These are phyloP conservation scores for Candida berthetii DNA, from an alignment of 805 yeast genomes.

Conservation along the genomic window DNA sequence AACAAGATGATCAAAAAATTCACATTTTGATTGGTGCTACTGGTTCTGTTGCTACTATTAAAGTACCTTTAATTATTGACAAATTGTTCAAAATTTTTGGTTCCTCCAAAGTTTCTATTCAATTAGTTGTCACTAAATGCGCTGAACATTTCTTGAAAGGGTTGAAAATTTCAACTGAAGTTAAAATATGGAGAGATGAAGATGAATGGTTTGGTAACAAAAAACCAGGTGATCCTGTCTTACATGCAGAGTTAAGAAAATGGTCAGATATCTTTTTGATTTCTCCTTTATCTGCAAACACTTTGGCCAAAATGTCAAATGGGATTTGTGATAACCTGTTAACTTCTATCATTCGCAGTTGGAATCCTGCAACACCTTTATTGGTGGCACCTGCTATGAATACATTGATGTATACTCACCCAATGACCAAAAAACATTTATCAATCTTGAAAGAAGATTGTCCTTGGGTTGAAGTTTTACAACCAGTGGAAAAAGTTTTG, in stretches of 20 bases:
- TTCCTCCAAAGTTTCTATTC: slow-evolving; percentile 68
- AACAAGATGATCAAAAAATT: slow-evolving; percentile 75
- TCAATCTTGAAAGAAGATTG: slow-evolving; percentile 58
- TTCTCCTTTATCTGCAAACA: slow-evolving; percentile 76
- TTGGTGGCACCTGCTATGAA: slow-evolving; percentile 83
- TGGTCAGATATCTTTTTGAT: slow-evolving; percentile 81
- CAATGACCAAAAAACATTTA: slow-evolving; percentile 70
- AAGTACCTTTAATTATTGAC: slow-evolving; percentile 84
- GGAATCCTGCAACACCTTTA: slow-evolving; percentile 73
- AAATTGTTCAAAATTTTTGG: slow-evolving; percentile 79
- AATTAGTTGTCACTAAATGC: slow-evolving; percentile 72
- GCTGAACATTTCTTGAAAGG: slow-evolving; percentile 68
- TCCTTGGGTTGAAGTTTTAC: slow-evolving; percentile 68
- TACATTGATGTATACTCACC: slow-evolving; percentile 76
- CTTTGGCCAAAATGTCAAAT: slow-evolving; percentile 66
- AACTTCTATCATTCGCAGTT: slow-evolving; percentile 68
- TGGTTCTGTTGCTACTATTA: slow-evolving; percentile 95
- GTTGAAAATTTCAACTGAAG: slow-evolving; percentile 61
- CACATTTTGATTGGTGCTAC: slow-evolving; percentile 91
- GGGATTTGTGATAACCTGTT: slow-evolving; percentile 75
- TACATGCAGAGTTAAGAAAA: slow-evolving; percentile 72
- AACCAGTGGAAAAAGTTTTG: slow-evolving; percentile 76
- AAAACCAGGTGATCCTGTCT: slow-evolving; percentile 64
- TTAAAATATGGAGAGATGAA: slow-evolving; percentile 80
- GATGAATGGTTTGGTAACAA: slow-evolving; percentile 61